Evolutionary conservation across 2,329 filamentous ascomycete genomes (phyloP).

Genomic region (Hymenoscyphus scutula): DNA sequence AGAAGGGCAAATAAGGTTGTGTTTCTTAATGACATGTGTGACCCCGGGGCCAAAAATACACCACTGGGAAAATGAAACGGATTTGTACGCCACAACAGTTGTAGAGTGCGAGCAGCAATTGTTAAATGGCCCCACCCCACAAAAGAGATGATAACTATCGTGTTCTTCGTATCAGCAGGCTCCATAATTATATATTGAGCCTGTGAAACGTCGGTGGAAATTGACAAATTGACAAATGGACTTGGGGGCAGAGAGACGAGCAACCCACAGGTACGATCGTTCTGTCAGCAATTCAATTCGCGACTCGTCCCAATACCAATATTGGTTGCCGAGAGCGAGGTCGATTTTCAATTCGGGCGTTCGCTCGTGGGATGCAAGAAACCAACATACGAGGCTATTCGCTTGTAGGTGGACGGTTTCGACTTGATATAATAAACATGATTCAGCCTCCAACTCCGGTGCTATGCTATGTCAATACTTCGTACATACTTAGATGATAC

Average conservation of each 20-base stretch:
- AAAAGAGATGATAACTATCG: not conserved
- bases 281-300: not conserved
- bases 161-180: not conserved
- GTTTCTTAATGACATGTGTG: not conserved
- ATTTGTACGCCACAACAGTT: not conserved
- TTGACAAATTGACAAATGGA: not conserved
- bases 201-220: not conserved
- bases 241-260: not conserved
- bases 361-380: not conserved
- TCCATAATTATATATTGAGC: not conserved
- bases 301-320: not conserved
- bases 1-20: not conserved
- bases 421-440: not conserved
- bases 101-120: not conserved
- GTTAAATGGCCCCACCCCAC: not conserved
- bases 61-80: not conserved
- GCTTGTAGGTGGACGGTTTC: not conserved
- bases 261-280: not conserved
- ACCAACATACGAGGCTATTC: not conserved
- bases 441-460: conserved; percentile 4
- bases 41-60: not conserved
- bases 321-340: not conserved
- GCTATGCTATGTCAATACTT: conserved; percentile 11
- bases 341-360: not conserved
- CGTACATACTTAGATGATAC: not conserved